Conservation (phyloP, 768 basidiomycete genomes). For the Auriscalpium microsporum region DNA sequence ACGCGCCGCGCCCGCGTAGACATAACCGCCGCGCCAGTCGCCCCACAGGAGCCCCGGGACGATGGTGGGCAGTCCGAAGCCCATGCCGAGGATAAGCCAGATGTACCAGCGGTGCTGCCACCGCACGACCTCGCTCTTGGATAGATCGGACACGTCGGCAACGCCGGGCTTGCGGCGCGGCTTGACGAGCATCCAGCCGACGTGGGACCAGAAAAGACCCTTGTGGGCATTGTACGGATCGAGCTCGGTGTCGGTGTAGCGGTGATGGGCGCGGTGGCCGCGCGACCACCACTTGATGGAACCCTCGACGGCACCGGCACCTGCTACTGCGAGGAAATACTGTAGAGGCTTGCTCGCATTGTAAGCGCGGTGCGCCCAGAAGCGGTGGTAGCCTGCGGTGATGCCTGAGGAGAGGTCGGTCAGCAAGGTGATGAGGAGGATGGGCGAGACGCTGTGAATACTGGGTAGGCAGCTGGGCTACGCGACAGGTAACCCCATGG, state of each 20-base stretch:
- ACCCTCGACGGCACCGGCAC: slow-evolving; percentile 90
- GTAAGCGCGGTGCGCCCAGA: slow-evolving; percentile 95
- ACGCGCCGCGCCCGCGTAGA: slow-evolving; percentile 76
- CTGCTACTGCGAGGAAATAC: slow-evolving; percentile 74
- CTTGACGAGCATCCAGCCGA: slow-evolving; percentile 92
- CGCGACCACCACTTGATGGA: slow-evolving; percentile 99
- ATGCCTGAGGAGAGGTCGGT: slow-evolving; percentile 40
- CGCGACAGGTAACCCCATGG: no score
- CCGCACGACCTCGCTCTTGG: slow-evolving; percentile 66
- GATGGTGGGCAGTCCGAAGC: slow-evolving; percentile 63
- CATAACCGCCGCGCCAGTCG: slow-evolving; percentile 77
- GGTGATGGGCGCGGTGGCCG: slow-evolving; percentile 94
- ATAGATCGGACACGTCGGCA: slow-evolving; percentile 82
- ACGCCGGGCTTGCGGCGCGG: slow-evolving; percentile 84
- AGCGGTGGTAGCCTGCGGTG: slow-evolving; percentile 91
- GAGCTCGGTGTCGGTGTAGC: slow-evolving; percentile 94
- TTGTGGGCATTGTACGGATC: slow-evolving; percentile 93
- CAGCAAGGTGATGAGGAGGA: no score
- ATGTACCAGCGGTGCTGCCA: slow-evolving; percentile 88
- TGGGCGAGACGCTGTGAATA: background rate
- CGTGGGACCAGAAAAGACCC: slow-evolving; percentile 79
- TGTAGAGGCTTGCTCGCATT: slow-evolving; percentile 84
- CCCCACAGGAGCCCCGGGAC: slow-evolving; percentile 79
- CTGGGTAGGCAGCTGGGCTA: background rate
- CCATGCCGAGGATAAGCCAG: slow-evolving; percentile 59